Percentiles rank a stretch among this genome's conserved stretches.
Conservation (phyloP, 257 asterid species). For the Capsicum pubescens region DNA sequence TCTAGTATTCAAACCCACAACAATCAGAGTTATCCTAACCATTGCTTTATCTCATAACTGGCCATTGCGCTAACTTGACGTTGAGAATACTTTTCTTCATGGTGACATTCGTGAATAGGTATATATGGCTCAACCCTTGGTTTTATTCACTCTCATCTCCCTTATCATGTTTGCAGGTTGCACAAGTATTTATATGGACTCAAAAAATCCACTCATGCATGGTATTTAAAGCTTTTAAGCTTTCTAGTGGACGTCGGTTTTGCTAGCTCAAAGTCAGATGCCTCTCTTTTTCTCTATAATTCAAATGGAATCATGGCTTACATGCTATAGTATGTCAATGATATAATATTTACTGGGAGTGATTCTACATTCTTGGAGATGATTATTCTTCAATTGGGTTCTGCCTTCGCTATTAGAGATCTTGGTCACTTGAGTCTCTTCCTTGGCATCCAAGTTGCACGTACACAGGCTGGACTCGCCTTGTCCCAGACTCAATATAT, state of each 20-base stretch:
- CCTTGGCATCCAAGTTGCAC: neutral
- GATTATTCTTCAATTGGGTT: neutral
- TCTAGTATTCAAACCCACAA: neutral
- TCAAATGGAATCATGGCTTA: neutral
- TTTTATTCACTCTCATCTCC: neutral
- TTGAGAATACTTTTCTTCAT: too few relatives aligned
- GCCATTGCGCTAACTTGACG: neutral
- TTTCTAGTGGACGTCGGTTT: neutral
- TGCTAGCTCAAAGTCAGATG: too few relatives aligned
- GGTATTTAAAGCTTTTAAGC: neutral
- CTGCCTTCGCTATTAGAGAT: neutral
- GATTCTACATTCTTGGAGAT: neutral
- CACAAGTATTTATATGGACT: neutral
- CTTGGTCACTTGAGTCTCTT: neutral
- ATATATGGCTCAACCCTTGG: neutral
- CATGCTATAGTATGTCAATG: too few relatives aligned
- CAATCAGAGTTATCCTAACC: neutral
- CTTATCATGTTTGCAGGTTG: neutral
- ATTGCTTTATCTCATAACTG: neutral
- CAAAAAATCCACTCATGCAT: too few relatives aligned
- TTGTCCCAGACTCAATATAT: too few relatives aligned
- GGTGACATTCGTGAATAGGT: neutral
- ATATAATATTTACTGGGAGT: neutral
- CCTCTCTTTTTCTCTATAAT: neutral
- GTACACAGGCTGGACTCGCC: too few relatives aligned